These are phyloP conservation scores for Globisporangium viniferum DNA, from an alignment of 352 stramenopile species.

Conservation along the genomic window DNA sequence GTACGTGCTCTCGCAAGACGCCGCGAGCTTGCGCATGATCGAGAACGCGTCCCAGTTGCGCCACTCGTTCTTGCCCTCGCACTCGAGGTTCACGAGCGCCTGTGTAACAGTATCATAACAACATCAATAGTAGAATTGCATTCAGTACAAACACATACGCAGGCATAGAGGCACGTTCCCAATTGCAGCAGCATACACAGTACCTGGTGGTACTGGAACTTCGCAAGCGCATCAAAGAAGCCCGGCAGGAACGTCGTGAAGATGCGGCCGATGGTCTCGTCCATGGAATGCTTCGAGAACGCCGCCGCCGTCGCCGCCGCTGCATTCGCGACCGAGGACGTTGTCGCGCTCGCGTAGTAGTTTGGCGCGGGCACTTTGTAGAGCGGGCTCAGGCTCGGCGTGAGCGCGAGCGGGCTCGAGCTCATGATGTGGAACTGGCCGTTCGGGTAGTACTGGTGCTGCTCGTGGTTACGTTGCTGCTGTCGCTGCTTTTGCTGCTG, in stretches of 20 bases:
- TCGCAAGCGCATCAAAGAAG: conserved; percentile 60
- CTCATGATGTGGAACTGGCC: conserved; percentile 31
- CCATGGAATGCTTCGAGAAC: conserved; percentile 19
- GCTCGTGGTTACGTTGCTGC: background rate
- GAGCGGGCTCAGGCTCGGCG: conserved; percentile 38
- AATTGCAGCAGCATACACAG: too few species aligned
- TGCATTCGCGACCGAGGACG: conserved; percentile 19
- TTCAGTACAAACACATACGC: background rate
- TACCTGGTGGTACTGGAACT: conserved; percentile 64
- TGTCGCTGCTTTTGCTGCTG: conserved; percentile 1
- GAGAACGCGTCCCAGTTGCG: conserved; percentile 45
- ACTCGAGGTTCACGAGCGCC: conserved; percentile 42
- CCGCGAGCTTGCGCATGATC: conserved; percentile 52
- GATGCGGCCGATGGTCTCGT: conserved; percentile 44
- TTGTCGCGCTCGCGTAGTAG: conserved; percentile 14
- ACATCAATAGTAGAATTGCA: background rate
- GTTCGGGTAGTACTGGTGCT: conserved; percentile 28
- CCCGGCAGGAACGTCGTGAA: conserved; percentile 51
- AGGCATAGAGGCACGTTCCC: background rate
- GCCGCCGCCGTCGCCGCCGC: conserved; percentile 12
- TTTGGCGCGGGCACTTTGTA: conserved; percentile 31
- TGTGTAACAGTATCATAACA: conserved; percentile 11
- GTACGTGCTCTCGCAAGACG: conserved; percentile 74
- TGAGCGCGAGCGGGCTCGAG: conserved; percentile 40
- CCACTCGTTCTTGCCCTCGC: conserved; percentile 41